Evolutionary conservation across 257 asterid species (phyloP), one percentile per base, ranked within the genome.

Genomic region (Ballota nigra): DNA sequence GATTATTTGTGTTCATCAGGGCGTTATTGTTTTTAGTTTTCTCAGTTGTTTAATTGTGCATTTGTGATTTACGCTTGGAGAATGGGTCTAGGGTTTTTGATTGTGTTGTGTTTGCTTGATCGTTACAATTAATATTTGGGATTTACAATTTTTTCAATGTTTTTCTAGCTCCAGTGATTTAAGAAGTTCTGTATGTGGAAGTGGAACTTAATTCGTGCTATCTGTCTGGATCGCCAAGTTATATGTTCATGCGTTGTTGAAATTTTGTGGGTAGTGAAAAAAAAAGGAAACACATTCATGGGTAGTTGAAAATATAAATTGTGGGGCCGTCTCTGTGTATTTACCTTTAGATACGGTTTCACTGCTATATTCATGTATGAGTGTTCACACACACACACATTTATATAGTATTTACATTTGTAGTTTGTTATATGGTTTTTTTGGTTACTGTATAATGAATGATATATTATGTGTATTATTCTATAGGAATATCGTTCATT

Each of bases 11-110:
- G 55, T 61, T 69, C 9, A 19, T 45, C 41, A 5, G 52, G 41
- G 16, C 4, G 62, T 24, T 18, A 16, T 34, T 34, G 16, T 5
- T 41, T 31, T 34, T 19, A 4, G 12, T 45, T 12, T 47, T 15
- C 34, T 13, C 7, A 33, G 6, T 23, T 20, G 47, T 28, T 60
- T 1, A 22, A 31, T 64, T 33, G 53, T 19, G 68, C 47, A 34
- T 58, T 47, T 13, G n/a, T 74, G 59, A 52, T 31, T 33, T 74
- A 69, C n/a, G 23, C 23, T 19, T 11, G 63, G 29, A 75, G 65
- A 53, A 43, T 43, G 56, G 65, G 74, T 69, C 40, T 72, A 62
- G 83, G 84, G 79, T 70, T 77, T 78, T 61, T 63, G 58, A 47
- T 2, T 31, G 41, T 13, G 2, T 55, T 62, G 74, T 36, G 15